These are phyloP conservation scores for Furculomyces boomerangus DNA, from an alignment of 371 early-diverging fungal species.

Conservation along the genomic window DNA sequence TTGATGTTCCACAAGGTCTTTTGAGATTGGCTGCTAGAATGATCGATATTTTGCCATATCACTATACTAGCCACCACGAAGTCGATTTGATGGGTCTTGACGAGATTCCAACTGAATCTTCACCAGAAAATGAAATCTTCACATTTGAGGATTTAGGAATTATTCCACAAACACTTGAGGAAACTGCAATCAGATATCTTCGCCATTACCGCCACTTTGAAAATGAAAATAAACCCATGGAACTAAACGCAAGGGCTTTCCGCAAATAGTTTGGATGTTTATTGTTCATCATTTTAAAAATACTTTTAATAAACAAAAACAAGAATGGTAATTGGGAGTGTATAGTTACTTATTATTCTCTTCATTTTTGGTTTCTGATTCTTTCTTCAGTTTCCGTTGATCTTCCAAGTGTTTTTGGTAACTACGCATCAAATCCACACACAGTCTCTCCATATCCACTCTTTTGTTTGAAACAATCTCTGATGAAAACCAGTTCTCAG, in stretches of 20 bases:
- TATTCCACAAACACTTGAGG: constrained; percentile 55
- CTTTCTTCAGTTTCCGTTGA: too few relatives aligned
- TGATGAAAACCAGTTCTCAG: neutral
- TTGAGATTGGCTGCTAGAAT: constrained; percentile 36
- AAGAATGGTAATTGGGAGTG: too few relatives aligned
- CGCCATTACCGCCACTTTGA: constrained; percentile 52
- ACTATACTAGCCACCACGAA: constrained; percentile 47
- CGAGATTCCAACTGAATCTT: constrained; percentile 34
- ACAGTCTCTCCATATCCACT: too few relatives aligned
- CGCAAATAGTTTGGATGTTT: constrained; percentile 10
- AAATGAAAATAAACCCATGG: constrained; percentile 22
- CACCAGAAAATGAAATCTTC: constrained; percentile 34
- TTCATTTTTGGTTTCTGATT: too few relatives aligned
- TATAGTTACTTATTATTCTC: too few relatives aligned
- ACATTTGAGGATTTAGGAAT: constrained; percentile 76
- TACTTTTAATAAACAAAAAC: too few relatives aligned
- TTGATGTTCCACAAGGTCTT: constrained; percentile 45
- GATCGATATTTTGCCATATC: constrained; percentile 31
- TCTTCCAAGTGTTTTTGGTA: too few relatives aligned
- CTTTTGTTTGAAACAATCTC: too few relatives aligned
- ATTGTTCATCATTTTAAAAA: too few relatives aligned
- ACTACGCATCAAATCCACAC: too few relatives aligned
- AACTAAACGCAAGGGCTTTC: constrained; percentile 23
- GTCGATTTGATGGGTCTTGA: constrained; percentile 52
- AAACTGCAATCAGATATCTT: constrained; percentile 59